Evolutionary conservation across 2,329 filamentous ascomycete genomes (phyloP).

Genomic region (Sphaerulina populicola): DNA sequence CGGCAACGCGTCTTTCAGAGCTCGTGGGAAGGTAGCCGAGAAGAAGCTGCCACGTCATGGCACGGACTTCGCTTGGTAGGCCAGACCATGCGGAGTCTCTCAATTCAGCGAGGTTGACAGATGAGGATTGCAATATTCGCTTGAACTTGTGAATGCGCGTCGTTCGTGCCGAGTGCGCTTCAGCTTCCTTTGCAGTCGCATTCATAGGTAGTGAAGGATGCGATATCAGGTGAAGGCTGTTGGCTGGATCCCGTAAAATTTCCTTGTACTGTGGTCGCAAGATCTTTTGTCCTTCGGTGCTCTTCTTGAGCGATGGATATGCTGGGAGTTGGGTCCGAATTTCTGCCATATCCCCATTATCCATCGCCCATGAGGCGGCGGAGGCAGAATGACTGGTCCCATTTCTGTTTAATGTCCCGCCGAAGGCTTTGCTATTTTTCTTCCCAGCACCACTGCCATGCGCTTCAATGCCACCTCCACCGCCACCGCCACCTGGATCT

Average conservation of each 20-base stretch:
- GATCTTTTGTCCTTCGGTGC: slow-evolving; percentile 74
- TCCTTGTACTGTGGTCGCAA: slow-evolving; percentile 96
- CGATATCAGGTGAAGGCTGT: slow-evolving; percentile 87
- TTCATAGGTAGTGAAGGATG: slow-evolving; percentile 67
- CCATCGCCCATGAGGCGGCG: slow-evolving; percentile 48
- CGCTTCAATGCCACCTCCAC: background rate
- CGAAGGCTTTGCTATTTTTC: slow-evolving; percentile 17
- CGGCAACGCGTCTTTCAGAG: slow-evolving; percentile 81
- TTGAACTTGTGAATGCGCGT: slow-evolving; percentile 98
- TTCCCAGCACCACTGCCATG: slow-evolving; percentile 8
- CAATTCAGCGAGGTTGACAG: slow-evolving; percentile 75
- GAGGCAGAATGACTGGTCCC: slow-evolving; percentile 24
- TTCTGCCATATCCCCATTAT: slow-evolving; percentile 90
- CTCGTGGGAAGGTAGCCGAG: slow-evolving; percentile 95
- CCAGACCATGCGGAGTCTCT: slow-evolving; percentile 87
- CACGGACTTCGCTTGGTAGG: slow-evolving; percentile 85
- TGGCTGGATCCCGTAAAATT: slow-evolving; percentile 75
- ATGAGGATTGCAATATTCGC: slow-evolving; percentile 82
- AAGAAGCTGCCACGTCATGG: slow-evolving; percentile 97
- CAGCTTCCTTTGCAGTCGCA: slow-evolving; percentile 72
- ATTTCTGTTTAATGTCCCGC: slow-evolving; percentile 10
- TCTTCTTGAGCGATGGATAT: slow-evolving; percentile 79
- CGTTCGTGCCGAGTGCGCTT: slow-evolving; percentile 78
- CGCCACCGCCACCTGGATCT: slow-evolving; percentile 35
- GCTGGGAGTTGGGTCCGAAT: slow-evolving; percentile 66